A percentile compares a stretch with the other conserved stretches of the same genome.
Evolutionary conservation across 2,329 filamentous ascomycete species (phyloP).

Genomic region (Xylaria sp.): DNA sequence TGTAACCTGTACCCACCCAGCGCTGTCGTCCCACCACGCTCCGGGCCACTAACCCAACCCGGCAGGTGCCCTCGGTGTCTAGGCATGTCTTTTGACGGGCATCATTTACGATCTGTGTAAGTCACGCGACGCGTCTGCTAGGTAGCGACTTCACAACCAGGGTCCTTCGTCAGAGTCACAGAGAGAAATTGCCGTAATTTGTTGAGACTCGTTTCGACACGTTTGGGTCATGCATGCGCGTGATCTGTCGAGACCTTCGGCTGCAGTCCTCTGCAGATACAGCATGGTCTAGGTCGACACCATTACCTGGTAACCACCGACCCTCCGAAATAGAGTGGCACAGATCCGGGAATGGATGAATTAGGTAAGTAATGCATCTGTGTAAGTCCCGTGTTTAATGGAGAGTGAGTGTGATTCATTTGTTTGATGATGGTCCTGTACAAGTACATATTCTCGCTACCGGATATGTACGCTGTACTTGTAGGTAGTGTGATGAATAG

Average conservation of each 20-base stretch:
- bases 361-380: too few species aligned
- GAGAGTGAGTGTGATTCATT: too few species aligned
- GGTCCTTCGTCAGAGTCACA: not conserved
- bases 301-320: not conserved
- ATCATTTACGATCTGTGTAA: not conserved
- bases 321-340: not conserved
- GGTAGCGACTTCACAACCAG: not conserved
- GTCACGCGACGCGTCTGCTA: constrained; percentile 9
- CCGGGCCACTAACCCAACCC: not conserved
- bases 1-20: too few species aligned
- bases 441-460: too few species aligned
- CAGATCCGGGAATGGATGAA: not conserved
- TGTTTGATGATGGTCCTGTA: too few species aligned
- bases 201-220: not conserved
- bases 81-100: not conserved
- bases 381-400: too few species aligned
- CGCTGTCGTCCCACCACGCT: too few species aligned
- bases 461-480: too few species aligned
- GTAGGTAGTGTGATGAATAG: too few species aligned
- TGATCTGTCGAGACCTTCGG: not conserved
- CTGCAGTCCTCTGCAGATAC: constrained; percentile 3
- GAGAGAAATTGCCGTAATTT: not conserved
- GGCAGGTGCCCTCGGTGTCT: not conserved
- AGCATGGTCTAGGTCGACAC: not conserved
- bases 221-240: not conserved